Evolutionary conservation across 306 rosid genomes (phyloP), one percentile per base, ranked within the genome.

Genomic region (Rosa persica): DNA sequence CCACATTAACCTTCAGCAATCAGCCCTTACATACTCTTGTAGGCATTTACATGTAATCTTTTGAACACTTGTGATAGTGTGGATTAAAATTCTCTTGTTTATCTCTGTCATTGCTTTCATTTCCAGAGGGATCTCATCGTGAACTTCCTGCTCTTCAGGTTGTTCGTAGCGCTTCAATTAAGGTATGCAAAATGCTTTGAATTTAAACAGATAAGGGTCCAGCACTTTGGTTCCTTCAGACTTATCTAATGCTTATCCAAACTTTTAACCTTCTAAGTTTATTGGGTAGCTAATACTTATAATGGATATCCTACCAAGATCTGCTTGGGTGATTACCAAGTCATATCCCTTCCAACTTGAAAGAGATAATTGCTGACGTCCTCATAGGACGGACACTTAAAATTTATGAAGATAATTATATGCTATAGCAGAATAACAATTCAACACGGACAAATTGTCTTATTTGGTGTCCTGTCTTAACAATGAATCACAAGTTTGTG

Each of bases 81-180:
- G 48, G 46, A 52, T 52, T 74, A 40, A 34, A 70, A 12, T 66
- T 76, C 36, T 67, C 25, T 79, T 69, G 5, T 34, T 48, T 17
- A 52, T 75, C 38, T 30, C 46, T 81, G 62, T 36, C 60, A 58
- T 73, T 22, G 19, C 61, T 76, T 15, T 51, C 25, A 40, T 49
- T 82, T 82, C 67, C 84, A 95, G 99, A 95, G 98, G 99, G 87
- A 58, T 92, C 99, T 25, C 99, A 96, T 80, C 97, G 97, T 25
- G 97, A 87, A 76, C 97, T 96, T 89, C 98, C 99, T 0, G 82
- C 97, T 1, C 98, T 93, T 65, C 87, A 83, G 79, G 83, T 91
- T 72, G 92, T 83, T 75, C 97, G 91, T 22, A 75, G 78, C 49
- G 96, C 93, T 82, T 90, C 98, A 8, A 46, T 76, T 70, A 88